Base-by-base conservation (phyloP, 139 green algal genomes). In the Raphidocelis subcapitata region DNA sequence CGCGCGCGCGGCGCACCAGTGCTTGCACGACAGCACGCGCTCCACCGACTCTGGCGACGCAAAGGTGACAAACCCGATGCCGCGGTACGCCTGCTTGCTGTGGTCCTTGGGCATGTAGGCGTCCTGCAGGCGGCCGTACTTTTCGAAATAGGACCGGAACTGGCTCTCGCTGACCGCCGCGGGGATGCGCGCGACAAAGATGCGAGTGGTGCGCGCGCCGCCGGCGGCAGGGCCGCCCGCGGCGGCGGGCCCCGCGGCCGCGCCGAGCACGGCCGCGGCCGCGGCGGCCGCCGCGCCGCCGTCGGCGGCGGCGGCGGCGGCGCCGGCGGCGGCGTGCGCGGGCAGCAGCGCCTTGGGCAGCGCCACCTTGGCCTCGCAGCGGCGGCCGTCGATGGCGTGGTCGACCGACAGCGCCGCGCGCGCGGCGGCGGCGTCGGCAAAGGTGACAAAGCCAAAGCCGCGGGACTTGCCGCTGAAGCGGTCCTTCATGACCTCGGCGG, bases 61-160 rank as follows among this genome's bases (percentile, higher is more conserved):
- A 41, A 92, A 97, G 0, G 92, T 96, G 24, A 97, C 88, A 68
- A 97, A 97, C 0, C 92, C 92, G 56, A 97, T 96, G 72, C 92
- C 92, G 24, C 92, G 73, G 82, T 92, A 92, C 16, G 80, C 84
- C 65, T 89, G 80, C 76, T 92, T 94, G 59, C 78, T 82, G 46
- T 91, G 83, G 67, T 97, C 91, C 64, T 86, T 88, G 3, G 92
- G 92, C 88, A 96, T 95, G 87, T 97, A 97, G 12, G 89, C 92
- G 61, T 97, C 92, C 29, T 93, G 84, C 62, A 96, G 83, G 33
- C 79, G 75, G 16, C 92, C 92, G 78, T 90, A 97, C 41, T 77
- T 79, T 77, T 95, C 91, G 80, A 95, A 97, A 80, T 97, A 93
- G n/a, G 72, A 54, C 5, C 89, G 66, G 73, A 97, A 95, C 74